Base-by-base conservation (phyloP, 2,329 filamentous ascomycete genomes). In the Penicillium brevicompactum region DNA sequence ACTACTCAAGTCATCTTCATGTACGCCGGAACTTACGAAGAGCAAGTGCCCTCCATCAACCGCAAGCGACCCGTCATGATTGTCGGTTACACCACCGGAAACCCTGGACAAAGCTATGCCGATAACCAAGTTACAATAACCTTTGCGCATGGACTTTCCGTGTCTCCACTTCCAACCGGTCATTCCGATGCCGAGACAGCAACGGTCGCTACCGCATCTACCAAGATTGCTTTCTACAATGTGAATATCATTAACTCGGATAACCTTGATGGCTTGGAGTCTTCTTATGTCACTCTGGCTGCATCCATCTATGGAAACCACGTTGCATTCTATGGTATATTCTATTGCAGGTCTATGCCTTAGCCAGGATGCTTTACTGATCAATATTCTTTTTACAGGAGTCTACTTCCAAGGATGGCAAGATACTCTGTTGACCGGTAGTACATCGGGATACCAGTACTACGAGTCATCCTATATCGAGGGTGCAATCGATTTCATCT, bases 401-500 rank as follows among this genome's bases (percentile, higher is more conserved):
- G 38, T 49, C 14, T 54, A 54, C 31, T 40, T 54, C 21, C 51
- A 54, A 22, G 81, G 80, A 0, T 83, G 74, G 62, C 80, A 83
- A 56, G 80, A 83, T 58, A 83, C 81, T 1, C 58, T 83, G 2
- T 70, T 82, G 4, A 79, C 76, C 16, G 72, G 80, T 54, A 58
- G 64, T 10, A 79, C 43, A 0, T 42, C 52, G 6, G 61, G 80
- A 5, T 72, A 73, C 44, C 81, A 84, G 63, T 70, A 82, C 37
- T 83, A 81, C 61, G 72, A 74, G 5, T 64, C 65, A 10, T 77
- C 72, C 46, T 66, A 76, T 49, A 79, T 82, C 31, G 69, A 75
- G 43, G 80, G 80, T 7, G 80, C 78, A 1, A 81, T 78, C 22
- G 80, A 82, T 55, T 81, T 81, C 53, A 77, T 82, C 46, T 82